Percentiles rank a stretch among this genome's conserved stretches.
Evolutionary conservation across 768 basidiomycete species (phyloP).

Genomic region (Xerocomellus dryophilus): DNA sequence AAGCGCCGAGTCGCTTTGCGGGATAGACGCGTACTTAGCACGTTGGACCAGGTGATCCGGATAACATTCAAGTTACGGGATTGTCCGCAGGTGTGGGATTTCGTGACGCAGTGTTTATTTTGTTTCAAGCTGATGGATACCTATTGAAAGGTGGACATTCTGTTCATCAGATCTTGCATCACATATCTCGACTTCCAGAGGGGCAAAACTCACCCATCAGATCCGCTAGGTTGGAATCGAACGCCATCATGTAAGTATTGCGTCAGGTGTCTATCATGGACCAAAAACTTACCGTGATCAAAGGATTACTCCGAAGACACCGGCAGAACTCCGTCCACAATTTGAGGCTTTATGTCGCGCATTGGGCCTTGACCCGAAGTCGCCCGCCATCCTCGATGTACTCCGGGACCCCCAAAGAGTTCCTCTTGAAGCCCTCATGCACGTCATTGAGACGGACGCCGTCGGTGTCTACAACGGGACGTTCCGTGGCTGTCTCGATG

Average conservation of each 20-base stretch:
- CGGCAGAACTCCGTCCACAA: constrained; percentile 54
- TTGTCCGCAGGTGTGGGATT: constrained; percentile 55
- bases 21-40: not conserved
- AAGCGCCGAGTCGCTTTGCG: not conserved
- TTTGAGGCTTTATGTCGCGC: constrained; percentile 59
- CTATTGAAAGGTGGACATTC: constrained; percentile 58
- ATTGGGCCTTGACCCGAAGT: constrained; percentile 51
- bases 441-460: constrained; percentile 54
- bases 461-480: constrained; percentile 56
- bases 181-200: constrained; percentile 57
- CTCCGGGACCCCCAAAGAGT: constrained; percentile 49
- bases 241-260: constrained; percentile 59
- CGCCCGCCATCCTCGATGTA: constrained; percentile 43
- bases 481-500: constrained; percentile 64
- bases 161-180: constrained; percentile 70
- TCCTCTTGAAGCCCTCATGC: constrained; percentile 48
- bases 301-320: constrained; percentile 57
- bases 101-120: not conserved
- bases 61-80: constrained; percentile 59
- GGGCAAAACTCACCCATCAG: constrained; percentile 59
- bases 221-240: constrained; percentile 67
- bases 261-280: not conserved
- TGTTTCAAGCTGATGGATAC: not conserved
- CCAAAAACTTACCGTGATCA: not conserved
- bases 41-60: constrained; percentile 50